Evolutionary conservation across 139 green algal genomes (phyloP).

Genomic region (Auxenochlorella pyrenoidosa): DNA sequence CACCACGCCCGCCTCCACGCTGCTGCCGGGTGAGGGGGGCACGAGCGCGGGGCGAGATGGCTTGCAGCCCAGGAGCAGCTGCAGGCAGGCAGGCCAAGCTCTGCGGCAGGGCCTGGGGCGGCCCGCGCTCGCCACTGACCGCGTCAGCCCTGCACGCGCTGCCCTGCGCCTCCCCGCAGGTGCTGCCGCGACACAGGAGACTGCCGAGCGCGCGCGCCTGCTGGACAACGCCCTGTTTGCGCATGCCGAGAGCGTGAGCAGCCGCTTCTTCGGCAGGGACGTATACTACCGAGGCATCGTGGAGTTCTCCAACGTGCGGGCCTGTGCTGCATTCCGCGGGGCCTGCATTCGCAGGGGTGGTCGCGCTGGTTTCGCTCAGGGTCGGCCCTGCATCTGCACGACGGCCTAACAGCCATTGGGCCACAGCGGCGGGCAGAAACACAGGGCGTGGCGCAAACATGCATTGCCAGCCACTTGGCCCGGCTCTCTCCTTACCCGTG

Average conservation of each 20-base stretch:
- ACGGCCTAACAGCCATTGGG: no score
- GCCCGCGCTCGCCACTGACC: no score
- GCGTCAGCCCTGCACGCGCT: no score
- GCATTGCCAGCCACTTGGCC: no score
- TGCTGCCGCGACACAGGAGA: neutral
- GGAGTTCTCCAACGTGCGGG: constrained; percentile 66
- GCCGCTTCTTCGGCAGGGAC: constrained; percentile 58
- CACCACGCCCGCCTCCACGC: neutral
- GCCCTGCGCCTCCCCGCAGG: neutral
- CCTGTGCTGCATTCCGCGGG: no score
- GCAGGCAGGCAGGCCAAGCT: no score
- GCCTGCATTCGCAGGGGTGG: no score
- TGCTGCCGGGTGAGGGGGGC: neutral
- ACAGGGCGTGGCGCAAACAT: neutral
- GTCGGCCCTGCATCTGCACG: no score
- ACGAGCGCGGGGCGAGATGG: neutral
- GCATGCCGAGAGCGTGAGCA: constrained; percentile 61
- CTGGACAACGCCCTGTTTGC: constrained; percentile 67
- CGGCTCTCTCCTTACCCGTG: no score
- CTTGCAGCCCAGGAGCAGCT: constrained; percentile 19
- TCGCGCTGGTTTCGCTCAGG: no score
- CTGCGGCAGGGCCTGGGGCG: no score
- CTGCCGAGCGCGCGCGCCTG: constrained; percentile 5
- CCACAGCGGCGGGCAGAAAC: neutral
- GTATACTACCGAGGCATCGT: constrained; percentile 70